phyloP scores from a whole-genome alignment of 2,329 filamentous ascomycete species.

The Phyllosticta capitalensis region DNA sequence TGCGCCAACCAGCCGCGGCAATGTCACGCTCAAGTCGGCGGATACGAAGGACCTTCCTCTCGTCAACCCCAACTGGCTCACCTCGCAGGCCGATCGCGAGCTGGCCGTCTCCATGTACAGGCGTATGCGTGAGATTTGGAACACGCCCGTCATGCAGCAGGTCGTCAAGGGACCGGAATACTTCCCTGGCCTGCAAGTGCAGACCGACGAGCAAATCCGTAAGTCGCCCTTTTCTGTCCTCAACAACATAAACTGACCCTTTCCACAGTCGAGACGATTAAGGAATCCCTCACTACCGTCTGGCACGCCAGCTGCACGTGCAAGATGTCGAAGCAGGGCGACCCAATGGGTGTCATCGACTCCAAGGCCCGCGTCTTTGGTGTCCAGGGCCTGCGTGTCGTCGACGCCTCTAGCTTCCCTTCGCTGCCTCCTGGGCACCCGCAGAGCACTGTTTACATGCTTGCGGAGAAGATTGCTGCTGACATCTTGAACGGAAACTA shows the following conservation, averaged over 20 bases:
- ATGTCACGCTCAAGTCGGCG: slow-evolving; percentile 23
- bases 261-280: slow-evolving; percentile 2
- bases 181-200: slow-evolving; percentile 18
- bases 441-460: slow-evolving; percentile 14
- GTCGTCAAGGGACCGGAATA: slow-evolving; percentile 20
- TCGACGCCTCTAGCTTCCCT: slow-evolving; percentile 21
- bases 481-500: slow-evolving; percentile 3
- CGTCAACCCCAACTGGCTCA: slow-evolving; percentile 29
- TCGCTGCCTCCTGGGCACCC: slow-evolving; percentile 23
- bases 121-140: slow-evolving; percentile 21
- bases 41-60: slow-evolving; percentile 20
- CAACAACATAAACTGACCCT: background rate
- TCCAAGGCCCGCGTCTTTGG: slow-evolving; percentile 23
- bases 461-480: slow-evolving; percentile 13
- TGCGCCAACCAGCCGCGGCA: slow-evolving; percentile 26
- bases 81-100: slow-evolving; percentile 21
- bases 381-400: slow-evolving; percentile 18
- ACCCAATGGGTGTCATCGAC: slow-evolving; percentile 27
- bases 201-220: slow-evolving; percentile 21
- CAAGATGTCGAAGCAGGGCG: slow-evolving; percentile 18
- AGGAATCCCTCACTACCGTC: slow-evolving; percentile 9
- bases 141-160: slow-evolving; percentile 15
- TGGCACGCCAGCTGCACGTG: slow-evolving; percentile 15
- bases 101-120: slow-evolving; percentile 24
- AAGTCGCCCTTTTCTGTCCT: background rate